These are phyloP conservation scores for Chlorella sp. DNA, from an alignment of 139 green algal genomes.

Conservation along the genomic window DNA sequence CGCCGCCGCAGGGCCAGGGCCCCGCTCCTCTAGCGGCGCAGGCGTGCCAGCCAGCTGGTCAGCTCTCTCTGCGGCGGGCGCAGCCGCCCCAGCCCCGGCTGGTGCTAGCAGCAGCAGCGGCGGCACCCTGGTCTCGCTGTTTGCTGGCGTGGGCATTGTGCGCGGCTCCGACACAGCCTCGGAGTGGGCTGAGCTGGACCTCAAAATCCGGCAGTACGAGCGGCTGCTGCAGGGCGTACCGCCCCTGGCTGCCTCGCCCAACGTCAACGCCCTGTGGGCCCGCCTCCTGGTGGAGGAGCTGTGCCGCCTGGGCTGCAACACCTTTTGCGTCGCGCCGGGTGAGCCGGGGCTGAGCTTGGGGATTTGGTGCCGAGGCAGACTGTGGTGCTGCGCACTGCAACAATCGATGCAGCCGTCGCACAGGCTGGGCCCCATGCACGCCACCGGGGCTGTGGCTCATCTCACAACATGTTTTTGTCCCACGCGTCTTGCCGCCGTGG, in stretches of 20 bases:
- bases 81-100: background rate
- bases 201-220: slow-evolving; percentile 84
- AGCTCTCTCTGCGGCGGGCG: background rate
- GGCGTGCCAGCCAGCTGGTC: background rate
- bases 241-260: slow-evolving; percentile 60
- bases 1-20: background rate
- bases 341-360: background rate
- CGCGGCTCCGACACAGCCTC: slow-evolving; percentile 66
- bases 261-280: slow-evolving; percentile 80
- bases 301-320: slow-evolving; percentile 76
- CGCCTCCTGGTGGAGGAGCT: slow-evolving; percentile 90
- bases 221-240: slow-evolving; percentile 60
- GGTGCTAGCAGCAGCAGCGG: background rate
- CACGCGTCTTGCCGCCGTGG: no score
- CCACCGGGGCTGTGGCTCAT: no score
- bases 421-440: no score
- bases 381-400: no score
- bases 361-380: no score
- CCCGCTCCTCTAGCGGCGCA: background rate
- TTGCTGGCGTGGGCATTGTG: slow-evolving; percentile 97
- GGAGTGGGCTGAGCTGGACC: slow-evolving; percentile 96
- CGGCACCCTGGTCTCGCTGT: slow-evolving; percentile 70
- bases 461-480: no score
- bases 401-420: no score
- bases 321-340: slow-evolving; percentile 95